Base-by-base conservation (phyloP, 371 early-diverging fungal genomes). In the Mortierella sp. region DNA sequence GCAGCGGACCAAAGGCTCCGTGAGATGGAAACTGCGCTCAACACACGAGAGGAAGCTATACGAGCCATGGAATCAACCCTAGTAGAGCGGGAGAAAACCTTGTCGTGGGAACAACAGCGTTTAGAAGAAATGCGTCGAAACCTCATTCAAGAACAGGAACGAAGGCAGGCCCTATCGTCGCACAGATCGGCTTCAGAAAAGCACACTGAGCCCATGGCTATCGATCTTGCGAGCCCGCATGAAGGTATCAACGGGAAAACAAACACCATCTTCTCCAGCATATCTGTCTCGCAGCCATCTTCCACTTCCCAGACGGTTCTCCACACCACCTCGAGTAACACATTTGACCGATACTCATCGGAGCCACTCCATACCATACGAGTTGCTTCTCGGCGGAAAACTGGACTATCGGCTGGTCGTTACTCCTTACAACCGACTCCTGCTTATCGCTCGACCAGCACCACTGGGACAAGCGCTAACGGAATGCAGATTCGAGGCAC, bases 371-470 rank as follows among this genome's bases (percentile, higher is more conserved):
- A 43, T 9, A 13, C 23, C 1, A 21, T 54, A 1, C 54, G 64
- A 16, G 27, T 56, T 2, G 42, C 47, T 12, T 64, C 74, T 52
- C 68, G 74, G 8, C 74, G 74, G 7, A 73, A 73, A 39, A 73
- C 69, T 14, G 69, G 57, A 4, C 45, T 73, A 3, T 57, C 61
- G 14, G 61, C 57, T 8, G 74, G 65, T 26, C 68, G 74, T 18
- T 39, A 56, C 30, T 67, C 73, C 2, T 42, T 68, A 18, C 74
- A 73, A 16, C 31, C 69, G 26, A 39, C 64, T 21, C 54, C 21
- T n/a, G n/a, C 52, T 9, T 53, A 43, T 41, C 55, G 69, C 3
- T 45, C 31, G 13, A 28, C 54, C 23, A 31, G 46, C 9, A 8
- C 38, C 14, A 26, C 9, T 30, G 47, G 54, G 10, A 16, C 55